phyloP scores from a whole-genome alignment of 2,329 filamentous ascomycete species.

The Orbilia javanica region DNA sequence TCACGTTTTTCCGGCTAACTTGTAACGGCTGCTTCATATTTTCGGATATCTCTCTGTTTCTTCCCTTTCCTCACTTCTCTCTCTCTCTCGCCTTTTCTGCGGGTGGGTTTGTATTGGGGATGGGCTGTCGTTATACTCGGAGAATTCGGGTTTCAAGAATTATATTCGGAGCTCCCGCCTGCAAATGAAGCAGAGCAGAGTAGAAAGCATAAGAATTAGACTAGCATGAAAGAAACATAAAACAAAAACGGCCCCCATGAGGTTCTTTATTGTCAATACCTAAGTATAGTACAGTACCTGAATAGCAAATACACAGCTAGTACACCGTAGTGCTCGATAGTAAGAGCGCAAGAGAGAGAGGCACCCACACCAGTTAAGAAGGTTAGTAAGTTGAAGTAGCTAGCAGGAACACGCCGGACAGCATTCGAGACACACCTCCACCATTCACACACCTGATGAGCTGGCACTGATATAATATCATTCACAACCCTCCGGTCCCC shows the following conservation, averaged over 20 bases:
- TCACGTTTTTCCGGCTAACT: constrained; percentile 39
- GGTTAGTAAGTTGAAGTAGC: background rate
- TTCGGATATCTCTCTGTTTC: too few relatives aligned
- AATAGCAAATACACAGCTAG: background rate
- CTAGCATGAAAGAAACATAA: background rate
- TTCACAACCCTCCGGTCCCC: constrained; percentile 18
- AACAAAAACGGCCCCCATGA: too few relatives aligned
- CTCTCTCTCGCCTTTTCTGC: too few relatives aligned
- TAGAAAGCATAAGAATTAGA: background rate
- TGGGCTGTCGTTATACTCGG: background rate
- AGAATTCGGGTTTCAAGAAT: background rate
- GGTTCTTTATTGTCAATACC: too few relatives aligned
- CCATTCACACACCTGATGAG: constrained; percentile 50
- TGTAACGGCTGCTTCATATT: constrained; percentile 24
- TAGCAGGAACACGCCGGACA: constrained; percentile 40
- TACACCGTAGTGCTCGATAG: too few relatives aligned
- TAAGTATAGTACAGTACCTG: too few relatives aligned
- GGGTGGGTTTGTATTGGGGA: background rate
- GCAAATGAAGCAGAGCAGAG: background rate
- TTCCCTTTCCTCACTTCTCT: too few relatives aligned
- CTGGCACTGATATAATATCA: constrained; percentile 56
- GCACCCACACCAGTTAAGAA: constrained; percentile 30
- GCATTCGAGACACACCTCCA: constrained; percentile 54
- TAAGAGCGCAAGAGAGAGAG: background rate
- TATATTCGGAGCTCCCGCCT: background rate